Percentiles rank a stretch among this genome's conserved stretches.
Conservation (phyloP, 371 early-diverging fungal genomes). For the Chytridiales sp. region DNA sequence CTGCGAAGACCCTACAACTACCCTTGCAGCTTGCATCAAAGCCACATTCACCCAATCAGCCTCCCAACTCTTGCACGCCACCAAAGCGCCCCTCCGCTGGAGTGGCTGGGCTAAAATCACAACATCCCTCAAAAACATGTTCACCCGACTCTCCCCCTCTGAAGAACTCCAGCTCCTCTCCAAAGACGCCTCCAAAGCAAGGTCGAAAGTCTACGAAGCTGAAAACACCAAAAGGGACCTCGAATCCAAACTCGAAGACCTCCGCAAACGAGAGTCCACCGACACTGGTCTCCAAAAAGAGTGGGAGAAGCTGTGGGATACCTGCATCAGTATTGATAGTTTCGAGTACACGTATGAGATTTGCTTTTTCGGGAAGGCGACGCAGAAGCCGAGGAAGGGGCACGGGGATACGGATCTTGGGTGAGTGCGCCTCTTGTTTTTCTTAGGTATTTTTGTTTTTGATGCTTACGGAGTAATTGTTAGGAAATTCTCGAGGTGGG, state of each 20-base stretch:
- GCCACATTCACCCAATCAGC: background rate
- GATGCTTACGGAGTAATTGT: background rate
- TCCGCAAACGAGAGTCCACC: conserved; percentile 20
- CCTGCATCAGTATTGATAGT: conserved; percentile 67
- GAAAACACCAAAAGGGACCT: conserved; percentile 19
- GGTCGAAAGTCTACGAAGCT: conserved; percentile 11
- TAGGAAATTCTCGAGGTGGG: conserved; percentile 35
- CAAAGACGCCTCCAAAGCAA: conserved; percentile 16
- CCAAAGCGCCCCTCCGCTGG: conserved; percentile 22
- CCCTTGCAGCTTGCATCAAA: conserved; percentile 8
- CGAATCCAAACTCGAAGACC: conserved; percentile 25
- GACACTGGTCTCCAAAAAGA: conserved; percentile 40
- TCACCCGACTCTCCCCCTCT: background rate
- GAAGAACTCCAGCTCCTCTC: conserved; percentile 21
- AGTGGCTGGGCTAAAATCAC: conserved; percentile 16
- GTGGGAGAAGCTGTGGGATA: conserved; percentile 53
- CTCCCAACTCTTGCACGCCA: background rate
- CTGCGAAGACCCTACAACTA: conserved; percentile 19
- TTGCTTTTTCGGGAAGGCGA: conserved; percentile 73
- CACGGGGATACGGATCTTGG: conserved; percentile 64
- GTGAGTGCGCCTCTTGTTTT: conserved; percentile 40
- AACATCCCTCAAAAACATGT: background rate
- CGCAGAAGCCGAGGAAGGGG: conserved; percentile 69
- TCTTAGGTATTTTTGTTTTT: background rate
- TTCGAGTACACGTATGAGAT: conserved; percentile 72